phyloP scores from a whole-genome alignment of 352 stramenopile species.

The Globisporangium iwayamae region DNA sequence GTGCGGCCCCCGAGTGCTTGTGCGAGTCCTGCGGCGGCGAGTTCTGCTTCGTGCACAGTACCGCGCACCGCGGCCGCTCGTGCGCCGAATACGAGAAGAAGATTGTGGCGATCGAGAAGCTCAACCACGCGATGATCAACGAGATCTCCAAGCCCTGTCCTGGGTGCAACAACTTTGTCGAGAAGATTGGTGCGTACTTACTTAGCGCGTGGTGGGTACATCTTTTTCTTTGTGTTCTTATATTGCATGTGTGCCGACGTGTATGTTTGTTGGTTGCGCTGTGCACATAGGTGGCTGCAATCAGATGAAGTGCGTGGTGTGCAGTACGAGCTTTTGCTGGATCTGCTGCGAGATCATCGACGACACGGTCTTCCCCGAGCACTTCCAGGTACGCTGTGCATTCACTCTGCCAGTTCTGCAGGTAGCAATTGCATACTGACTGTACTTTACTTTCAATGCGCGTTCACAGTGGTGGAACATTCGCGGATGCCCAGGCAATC shows the following conservation, averaged over 20 bases:
- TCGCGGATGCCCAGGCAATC: conserved; percentile 60
- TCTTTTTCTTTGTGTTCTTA: no score
- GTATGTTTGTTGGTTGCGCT: neutral
- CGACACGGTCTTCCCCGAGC: conserved; percentile 77
- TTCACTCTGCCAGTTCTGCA: no score
- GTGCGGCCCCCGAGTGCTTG: conserved; percentile 36
- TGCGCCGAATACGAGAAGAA: conserved; percentile 79
- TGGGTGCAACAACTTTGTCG: conserved; percentile 83
- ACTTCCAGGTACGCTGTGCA: conserved; percentile 61
- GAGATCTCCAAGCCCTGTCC: conserved; percentile 85
- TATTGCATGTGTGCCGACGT: neutral
- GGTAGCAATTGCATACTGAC: neutral
- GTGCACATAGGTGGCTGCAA: conserved; percentile 72
- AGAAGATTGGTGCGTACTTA: conserved; percentile 63
- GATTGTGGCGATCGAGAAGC: conserved; percentile 77
- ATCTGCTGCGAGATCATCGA: conserved; percentile 83
- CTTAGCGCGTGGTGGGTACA: neutral
- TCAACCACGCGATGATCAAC: conserved; percentile 76
- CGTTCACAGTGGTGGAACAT: conserved; percentile 72
- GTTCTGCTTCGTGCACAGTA: conserved; percentile 89
- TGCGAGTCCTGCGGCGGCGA: conserved; percentile 40
- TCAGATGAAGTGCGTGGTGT: conserved; percentile 88
- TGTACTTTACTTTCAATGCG: no score
- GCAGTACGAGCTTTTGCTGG: conserved; percentile 87
- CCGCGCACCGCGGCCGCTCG: conserved; percentile 57